phyloP scores from a whole-genome alignment of 306 rosid species.

The Potentilla sterilis region DNA sequence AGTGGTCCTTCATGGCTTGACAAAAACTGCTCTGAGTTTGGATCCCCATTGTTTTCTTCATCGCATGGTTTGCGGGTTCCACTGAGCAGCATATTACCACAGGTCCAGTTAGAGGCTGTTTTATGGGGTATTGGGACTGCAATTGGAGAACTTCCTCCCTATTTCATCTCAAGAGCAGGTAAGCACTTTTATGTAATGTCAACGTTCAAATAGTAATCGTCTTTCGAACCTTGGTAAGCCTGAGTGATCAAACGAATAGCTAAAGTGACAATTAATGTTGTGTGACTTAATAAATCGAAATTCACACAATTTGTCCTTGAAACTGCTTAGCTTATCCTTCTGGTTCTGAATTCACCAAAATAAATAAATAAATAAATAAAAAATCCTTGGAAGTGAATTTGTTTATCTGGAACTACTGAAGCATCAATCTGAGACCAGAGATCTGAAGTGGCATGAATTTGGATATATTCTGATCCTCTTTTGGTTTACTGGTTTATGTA shows the following conservation, averaged over 20 bases:
- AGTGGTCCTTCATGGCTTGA: constrained; percentile 94
- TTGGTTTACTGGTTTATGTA: constrained; percentile 31
- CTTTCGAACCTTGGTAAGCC: not conserved
- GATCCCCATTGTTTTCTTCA: constrained; percentile 67
- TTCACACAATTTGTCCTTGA: not conserved
- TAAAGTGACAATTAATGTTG: not conserved
- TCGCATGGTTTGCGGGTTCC: constrained; percentile 71
- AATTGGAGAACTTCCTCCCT: constrained; percentile 98
- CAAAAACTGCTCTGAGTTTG: constrained; percentile 81
- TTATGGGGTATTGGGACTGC: constrained; percentile 98
- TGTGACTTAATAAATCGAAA: not conserved
- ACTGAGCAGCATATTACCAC: constrained; percentile 78
- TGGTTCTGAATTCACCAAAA: not conserved
- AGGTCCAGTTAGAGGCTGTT: constrained; percentile 88
- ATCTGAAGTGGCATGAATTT: not conserved
- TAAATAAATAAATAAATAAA: not conserved
- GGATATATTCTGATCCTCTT: not conserved
- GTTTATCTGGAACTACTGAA: not conserved
- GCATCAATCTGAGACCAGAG: not conserved
- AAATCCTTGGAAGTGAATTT: not conserved
- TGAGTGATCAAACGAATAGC: not conserved
- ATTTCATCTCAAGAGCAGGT: constrained; percentile 99
- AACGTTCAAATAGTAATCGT: not conserved
- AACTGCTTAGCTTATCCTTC: not conserved
- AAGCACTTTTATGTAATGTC: constrained; percentile 15